Evolutionary conservation across 805 yeast species (phyloP).

Genomic region (Yarrowia osloensis): DNA sequence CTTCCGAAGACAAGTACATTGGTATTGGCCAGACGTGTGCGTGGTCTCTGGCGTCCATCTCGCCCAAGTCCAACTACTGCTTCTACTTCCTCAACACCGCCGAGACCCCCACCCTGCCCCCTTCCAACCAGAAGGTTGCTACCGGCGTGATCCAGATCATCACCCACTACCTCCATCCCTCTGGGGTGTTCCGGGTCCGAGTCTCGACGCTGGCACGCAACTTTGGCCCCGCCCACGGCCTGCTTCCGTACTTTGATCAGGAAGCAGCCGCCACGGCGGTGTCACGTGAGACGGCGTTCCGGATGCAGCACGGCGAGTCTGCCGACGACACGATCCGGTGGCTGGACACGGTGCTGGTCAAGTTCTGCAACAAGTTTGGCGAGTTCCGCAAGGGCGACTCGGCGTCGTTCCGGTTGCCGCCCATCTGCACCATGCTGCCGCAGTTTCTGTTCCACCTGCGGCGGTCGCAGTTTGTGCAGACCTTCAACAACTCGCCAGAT

Average conservation of each 20-base stretch:
- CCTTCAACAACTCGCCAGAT: constrained; percentile 97
- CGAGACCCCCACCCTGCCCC: constrained; percentile 39
- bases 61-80: constrained; percentile 88
- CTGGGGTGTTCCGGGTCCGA: constrained; percentile 83
- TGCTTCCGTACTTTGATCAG: constrained; percentile 79
- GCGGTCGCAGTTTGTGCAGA: constrained; percentile 93
- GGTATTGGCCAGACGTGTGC: constrained; percentile 92
- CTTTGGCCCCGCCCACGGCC: constrained; percentile 50
- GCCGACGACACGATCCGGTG: constrained; percentile 76
- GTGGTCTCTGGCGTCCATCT: constrained; percentile 80
- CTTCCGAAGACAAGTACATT: constrained; percentile 80
- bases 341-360: constrained; percentile 89
- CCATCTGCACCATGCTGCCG: constrained; percentile 84
- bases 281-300: constrained; percentile 87
- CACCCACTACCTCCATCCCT: constrained; percentile 93
- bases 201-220: constrained; percentile 79
- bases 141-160: constrained; percentile 71
- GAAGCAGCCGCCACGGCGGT: constrained; percentile 96
- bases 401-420: constrained; percentile 76
- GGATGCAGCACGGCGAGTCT: constrained; percentile 79
- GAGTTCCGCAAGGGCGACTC: constrained; percentile 89
- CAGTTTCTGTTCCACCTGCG: constrained; percentile 95
- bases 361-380: constrained; percentile 89
- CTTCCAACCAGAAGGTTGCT: constrained; percentile 34
- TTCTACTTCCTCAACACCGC: constrained; percentile 78